Evolutionary conservation across 306 rosid genomes (phyloP).

Genomic region (Acacia confusa): DNA sequence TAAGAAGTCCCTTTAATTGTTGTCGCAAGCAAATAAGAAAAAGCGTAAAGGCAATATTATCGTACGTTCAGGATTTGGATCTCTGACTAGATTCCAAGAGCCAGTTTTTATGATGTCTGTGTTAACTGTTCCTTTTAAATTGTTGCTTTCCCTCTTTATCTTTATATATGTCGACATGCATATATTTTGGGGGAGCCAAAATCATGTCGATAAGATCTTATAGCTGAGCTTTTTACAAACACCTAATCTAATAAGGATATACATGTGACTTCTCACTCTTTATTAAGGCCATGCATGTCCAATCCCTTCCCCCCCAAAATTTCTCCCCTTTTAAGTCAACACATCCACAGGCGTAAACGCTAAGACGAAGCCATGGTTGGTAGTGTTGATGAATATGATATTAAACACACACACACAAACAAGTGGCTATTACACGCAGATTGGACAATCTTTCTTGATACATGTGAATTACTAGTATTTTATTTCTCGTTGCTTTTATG

Average conservation of each 20-base stretch:
- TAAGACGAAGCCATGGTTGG: slow-evolving; percentile 30
- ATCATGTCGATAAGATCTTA: slow-evolving; percentile 56
- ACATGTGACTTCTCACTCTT: slow-evolving; percentile 54
- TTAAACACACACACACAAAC: too few relatives aligned
- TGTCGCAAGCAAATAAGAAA: neutral
- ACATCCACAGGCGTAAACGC: slow-evolving; percentile 48
- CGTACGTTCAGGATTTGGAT: slow-evolving; percentile 5
- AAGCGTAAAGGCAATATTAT: slow-evolving; percentile 8
- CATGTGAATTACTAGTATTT: neutral
- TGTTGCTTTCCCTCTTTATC: slow-evolving; percentile 7
- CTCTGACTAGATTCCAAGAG: slow-evolving; percentile 34
- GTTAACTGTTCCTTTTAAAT: neutral
- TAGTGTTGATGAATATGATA: neutral
- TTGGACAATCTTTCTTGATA: slow-evolving; percentile 10
- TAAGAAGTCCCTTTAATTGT: neutral
- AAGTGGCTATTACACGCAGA: slow-evolving; percentile 54
- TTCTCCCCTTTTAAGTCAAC: slow-evolving; percentile 49
- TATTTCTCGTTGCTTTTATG: neutral
- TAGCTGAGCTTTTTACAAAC: slow-evolving; percentile 65
- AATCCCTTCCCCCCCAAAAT: slow-evolving; percentile 11
- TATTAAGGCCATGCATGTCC: slow-evolving; percentile 49
- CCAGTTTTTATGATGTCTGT: slow-evolving; percentile 16
- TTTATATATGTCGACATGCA: slow-evolving; percentile 27
- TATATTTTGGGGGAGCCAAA: slow-evolving; percentile 61
- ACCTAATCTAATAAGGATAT: slow-evolving; percentile 51